Base-by-base conservation (phyloP, 169 alveolate genomes). In the Fabrea salina region DNA sequence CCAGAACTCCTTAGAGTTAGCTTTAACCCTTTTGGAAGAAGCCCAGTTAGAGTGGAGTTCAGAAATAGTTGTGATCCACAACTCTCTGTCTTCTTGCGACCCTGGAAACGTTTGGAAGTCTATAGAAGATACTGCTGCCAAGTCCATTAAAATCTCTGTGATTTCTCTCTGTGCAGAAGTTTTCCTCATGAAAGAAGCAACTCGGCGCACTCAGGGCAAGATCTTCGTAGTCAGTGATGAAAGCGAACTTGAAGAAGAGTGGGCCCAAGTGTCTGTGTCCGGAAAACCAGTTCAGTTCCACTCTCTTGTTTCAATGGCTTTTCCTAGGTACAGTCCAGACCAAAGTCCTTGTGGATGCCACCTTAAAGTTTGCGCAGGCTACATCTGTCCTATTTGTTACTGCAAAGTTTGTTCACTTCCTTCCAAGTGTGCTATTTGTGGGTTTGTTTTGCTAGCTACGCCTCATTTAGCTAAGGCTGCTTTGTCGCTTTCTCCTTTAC, bases 391-490 rank as follows among this genome's bases (percentile, higher is more conserved):
- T 16, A 30, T 61, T 8, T 61, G 74, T 27, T 8, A 2, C 1
- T 8, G 53, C 32, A 37, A 33, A 33, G 74, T 61, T 11, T 61
- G 74, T 51, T 8, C 22, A 2, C 1, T 61, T 16, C 74, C 74
- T 33, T 16, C 22, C 13, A 47, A 61, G 50, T 61, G 74, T 3
- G 54, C 74, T 61, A 27, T 61, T 16, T 61, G 74, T 35, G 16
- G 13, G 7, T 33, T 8, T 33, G 16, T 61, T 32, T 37, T 61
- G 27, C 54, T 61, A 11, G 39, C 27, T 61, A 16, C 74, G 32
- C 74, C 74, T 61, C 74, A 61, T 61, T 51, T 61, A 13, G 25
- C 41, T 33, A 61, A 61, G 50, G 74, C 74, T 16, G 44, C 74
- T 16, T 27, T 61, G 11, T 61, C 74, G 11, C 11, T 61, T 16